A percentile compares a stretch with the other conserved stretches of the same genome.
Evolutionary conservation across 2,329 filamentous ascomycete genomes (phyloP).

Genomic region (Lecanosticta acicola): DNA sequence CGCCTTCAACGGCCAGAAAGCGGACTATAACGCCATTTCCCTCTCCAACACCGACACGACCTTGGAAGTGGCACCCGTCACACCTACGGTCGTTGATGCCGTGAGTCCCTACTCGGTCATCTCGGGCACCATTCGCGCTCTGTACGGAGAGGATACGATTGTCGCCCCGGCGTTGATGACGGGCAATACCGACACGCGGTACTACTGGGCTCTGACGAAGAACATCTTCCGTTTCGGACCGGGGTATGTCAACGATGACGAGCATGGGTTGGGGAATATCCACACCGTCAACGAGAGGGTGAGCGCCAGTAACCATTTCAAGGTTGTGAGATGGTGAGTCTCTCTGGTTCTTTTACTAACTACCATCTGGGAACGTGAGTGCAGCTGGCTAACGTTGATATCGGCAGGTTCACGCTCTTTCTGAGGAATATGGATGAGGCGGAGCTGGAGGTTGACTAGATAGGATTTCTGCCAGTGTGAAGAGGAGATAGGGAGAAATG

Average conservation of each 20-base stretch:
- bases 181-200: constrained; percentile 33
- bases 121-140: constrained; percentile 39
- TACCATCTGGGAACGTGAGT: too few species aligned
- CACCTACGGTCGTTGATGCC: constrained; percentile 33
- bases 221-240: constrained; percentile 36
- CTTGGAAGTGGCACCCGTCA: constrained; percentile 32
- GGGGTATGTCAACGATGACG: constrained; percentile 28
- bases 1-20: constrained; percentile 42
- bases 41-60: constrained; percentile 24
- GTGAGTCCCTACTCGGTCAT: constrained; percentile 32
- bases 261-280: constrained; percentile 28
- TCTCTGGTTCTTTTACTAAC: too few species aligned
- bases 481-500: background rate
- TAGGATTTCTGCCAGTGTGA: background rate
- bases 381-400: background rate
- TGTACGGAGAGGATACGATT: constrained; percentile 40
- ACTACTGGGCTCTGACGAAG: constrained; percentile 33
- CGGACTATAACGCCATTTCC: constrained; percentile 30
- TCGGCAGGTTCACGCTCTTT: constrained; percentile 28
- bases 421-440: constrained; percentile 44
- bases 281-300: constrained; percentile 33
- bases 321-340: constrained; percentile 40
- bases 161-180: constrained; percentile 35
- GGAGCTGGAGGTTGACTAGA: constrained; percentile 24
- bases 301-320: constrained; percentile 38